Base-by-base conservation (phyloP, 768 basidiomycete genomes). In the Mycena metata region DNA sequence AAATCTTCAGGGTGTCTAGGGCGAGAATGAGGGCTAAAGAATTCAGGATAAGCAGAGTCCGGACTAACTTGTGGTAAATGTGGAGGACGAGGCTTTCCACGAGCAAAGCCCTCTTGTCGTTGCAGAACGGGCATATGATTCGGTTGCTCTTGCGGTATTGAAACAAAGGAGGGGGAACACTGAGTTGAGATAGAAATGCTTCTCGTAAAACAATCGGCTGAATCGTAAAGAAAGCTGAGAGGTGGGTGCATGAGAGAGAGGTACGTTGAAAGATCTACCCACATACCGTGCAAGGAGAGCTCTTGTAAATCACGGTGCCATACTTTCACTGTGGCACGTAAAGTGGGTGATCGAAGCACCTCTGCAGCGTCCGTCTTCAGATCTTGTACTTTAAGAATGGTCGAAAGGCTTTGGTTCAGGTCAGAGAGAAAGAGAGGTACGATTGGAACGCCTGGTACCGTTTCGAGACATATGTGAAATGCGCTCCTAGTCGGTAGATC, bases 1-100 rank as follows among this genome's bases (percentile, higher is more conserved):
- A 60, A 60, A 11, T 60, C 47, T 2, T 41, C 47, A 23, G 60
- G 60, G 41, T 60, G 60, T 42, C 60, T 60, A n/a, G n/a, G n/a
- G 24, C 5, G 35, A 13, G 16, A 16, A 26, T 26, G 23, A 12
- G 42, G 16, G 39, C 21, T 47, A 19, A 7, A 30, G 15, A 23
- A 11, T 24, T 58, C 23, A 2, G 2, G 41, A 39, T 42, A n/a
- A n/a, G 42, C n/a, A 45, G 5, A 17, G 4, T 2, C 5, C 12
- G 4, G 54, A 36, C 49, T 26, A 6, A 60, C 60, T 60, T 60
- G 60, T 60, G 60, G 23, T 49, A 8, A 17, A 60, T 60, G 60
- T 60, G 60, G 36, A 42, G 6, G 35, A 60, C 23, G n/a, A 60
- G 35, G 24, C 23, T 21, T 5, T 60, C 47, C 5, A 50, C 15